These are phyloP conservation scores for Liriodendron chinense DNA, from an alignment of 164 flowering plant genomes.

Conservation along the genomic window DNA sequence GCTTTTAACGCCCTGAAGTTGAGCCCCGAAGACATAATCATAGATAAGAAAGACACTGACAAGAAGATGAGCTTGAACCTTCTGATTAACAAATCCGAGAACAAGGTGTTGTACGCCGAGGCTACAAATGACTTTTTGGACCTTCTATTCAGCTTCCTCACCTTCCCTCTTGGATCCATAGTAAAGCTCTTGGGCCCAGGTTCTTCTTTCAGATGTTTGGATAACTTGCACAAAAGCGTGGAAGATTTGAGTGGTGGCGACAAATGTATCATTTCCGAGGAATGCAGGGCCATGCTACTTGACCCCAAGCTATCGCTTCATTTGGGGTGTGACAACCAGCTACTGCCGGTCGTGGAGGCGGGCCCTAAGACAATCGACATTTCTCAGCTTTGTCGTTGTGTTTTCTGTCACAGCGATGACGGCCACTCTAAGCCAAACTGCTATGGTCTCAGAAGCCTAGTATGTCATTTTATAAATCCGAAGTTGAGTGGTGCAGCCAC, in stretches of 20 bases:
- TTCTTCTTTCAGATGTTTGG: slow-evolving; percentile 8
- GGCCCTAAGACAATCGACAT: neutral
- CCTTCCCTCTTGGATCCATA: slow-evolving; percentile 14
- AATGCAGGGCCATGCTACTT: slow-evolving; percentile 7
- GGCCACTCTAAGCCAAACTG: too few relatives aligned
- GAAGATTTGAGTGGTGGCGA: neutral
- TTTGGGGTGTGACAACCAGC: slow-evolving; percentile 3
- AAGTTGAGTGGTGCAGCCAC: neutral
- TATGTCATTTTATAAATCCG: neutral
- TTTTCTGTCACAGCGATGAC: neutral
- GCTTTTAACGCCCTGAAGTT: too few relatives aligned
- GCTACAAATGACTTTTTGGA: slow-evolving; percentile 15
- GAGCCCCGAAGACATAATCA: too few relatives aligned
- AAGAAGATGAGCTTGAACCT: neutral
- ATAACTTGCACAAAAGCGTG: slow-evolving; percentile 13
- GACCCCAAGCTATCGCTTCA: slow-evolving; percentile 13
- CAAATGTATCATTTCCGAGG: slow-evolving; percentile 3
- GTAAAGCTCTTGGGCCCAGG: slow-evolving; percentile 4
- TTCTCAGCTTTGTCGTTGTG: rapidly evolving
- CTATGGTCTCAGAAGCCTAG: too few relatives aligned
- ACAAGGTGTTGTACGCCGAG: slow-evolving; percentile 5
- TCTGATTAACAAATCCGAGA: neutral
- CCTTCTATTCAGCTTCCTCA: slow-evolving; percentile 22
- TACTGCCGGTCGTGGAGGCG: neutral
- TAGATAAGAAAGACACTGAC: too few relatives aligned